These are phyloP conservation scores for Chaetomium olivaceum DNA, from an alignment of 2,329 filamentous ascomycete species.

Conservation along the genomic window DNA sequence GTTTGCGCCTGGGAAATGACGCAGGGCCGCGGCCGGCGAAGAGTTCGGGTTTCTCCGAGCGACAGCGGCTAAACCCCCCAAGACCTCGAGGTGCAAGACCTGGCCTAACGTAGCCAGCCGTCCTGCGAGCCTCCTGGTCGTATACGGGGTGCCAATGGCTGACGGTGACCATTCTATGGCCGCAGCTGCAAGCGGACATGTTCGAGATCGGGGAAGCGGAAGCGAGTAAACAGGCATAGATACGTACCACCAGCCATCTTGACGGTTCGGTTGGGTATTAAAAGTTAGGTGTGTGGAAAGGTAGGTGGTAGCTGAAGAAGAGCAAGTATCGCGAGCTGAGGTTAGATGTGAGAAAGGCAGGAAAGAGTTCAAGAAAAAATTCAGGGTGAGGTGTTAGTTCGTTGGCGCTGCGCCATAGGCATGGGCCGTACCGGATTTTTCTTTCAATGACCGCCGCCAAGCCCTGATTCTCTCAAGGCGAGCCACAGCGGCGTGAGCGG, in stretches of 20 bases:
- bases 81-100: neutral
- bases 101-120: neutral
- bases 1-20: conserved; percentile 24
- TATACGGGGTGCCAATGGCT: conserved; percentile 31
- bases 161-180: conserved; percentile 8
- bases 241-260: conserved; percentile 46
- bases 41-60: neutral
- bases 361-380: conserved; percentile 22
- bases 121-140: neutral
- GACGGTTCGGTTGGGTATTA: conserved; percentile 34
- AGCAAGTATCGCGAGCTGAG: conserved; percentile 19
- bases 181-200: conserved; percentile 2
- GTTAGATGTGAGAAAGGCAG: conserved; percentile 23
- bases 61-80: neutral
- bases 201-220: conserved; percentile 14
- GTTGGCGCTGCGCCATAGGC: conserved; percentile 9
- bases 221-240: neutral
- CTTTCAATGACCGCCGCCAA: conserved; percentile 30
- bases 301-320: conserved; percentile 24
- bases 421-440: conserved; percentile 27
- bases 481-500: conserved; percentile 32
- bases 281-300: conserved; percentile 23
- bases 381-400: conserved; percentile 23
- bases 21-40: conserved; percentile 13
- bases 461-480: conserved; percentile 18